Evolutionary conservation across 352 stramenopile species (phyloP).

Genomic region (Globisporangium megalacanthum): DNA sequence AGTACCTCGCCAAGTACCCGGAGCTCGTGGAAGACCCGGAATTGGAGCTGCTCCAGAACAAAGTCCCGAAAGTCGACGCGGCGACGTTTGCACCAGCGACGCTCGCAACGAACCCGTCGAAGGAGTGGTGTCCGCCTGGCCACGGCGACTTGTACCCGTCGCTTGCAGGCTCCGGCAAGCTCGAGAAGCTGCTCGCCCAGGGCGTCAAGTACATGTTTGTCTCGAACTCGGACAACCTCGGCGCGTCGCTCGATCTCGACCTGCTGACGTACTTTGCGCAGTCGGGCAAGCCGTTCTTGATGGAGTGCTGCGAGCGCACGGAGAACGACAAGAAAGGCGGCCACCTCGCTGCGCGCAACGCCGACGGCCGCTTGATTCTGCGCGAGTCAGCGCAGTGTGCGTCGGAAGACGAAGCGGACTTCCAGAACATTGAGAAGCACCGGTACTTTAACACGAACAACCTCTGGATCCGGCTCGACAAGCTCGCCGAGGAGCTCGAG

Average conservation of each 20-base stretch:
- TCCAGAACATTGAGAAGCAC: slow-evolving; percentile 87
- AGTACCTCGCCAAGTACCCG: slow-evolving; percentile 86
- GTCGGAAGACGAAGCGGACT: slow-evolving; percentile 66
- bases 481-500: slow-evolving; percentile 73
- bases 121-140: slow-evolving; percentile 85
- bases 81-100: slow-evolving; percentile 70
- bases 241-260: slow-evolving; percentile 76
- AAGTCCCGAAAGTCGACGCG: slow-evolving; percentile 95
- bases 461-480: slow-evolving; percentile 86
- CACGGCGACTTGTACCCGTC: slow-evolving; percentile 85
- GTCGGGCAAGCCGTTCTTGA: slow-evolving; percentile 86
- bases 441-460: slow-evolving; percentile 91
- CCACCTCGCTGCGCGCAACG: slow-evolving; percentile 90
- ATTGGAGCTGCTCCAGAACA: slow-evolving; percentile 98
- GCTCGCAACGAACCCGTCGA: slow-evolving; percentile 53
- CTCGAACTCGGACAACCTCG: slow-evolving; percentile 88
- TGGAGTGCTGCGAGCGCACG: slow-evolving; percentile 97
- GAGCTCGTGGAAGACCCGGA: slow-evolving; percentile 92
- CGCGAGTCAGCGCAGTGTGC: slow-evolving; percentile 90
- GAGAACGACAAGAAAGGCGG: slow-evolving; percentile 99
- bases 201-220: slow-evolving; percentile 90
- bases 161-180: slow-evolving; percentile 76
- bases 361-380: slow-evolving; percentile 94
- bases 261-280: slow-evolving; percentile 87
- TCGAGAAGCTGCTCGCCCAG: slow-evolving; percentile 80